These are phyloP conservation scores for Thelephora terrestris DNA, from an alignment of 1,284 basidiomycete genomes.

Conservation along the genomic window DNA sequence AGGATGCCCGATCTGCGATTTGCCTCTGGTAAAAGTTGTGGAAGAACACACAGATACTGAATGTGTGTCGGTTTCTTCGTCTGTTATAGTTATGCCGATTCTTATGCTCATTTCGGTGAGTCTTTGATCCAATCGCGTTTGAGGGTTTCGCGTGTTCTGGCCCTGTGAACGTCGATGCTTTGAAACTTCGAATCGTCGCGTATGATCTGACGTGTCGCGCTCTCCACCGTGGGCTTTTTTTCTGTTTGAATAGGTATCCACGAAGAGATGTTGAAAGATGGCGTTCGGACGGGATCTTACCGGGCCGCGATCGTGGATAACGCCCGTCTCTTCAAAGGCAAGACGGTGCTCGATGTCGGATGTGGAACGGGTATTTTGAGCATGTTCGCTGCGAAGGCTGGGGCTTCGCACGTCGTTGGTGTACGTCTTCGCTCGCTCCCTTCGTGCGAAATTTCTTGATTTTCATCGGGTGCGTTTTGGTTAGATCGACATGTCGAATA, in stretches of 20 bases:
- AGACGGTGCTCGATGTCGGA: slow-evolving; percentile 95
- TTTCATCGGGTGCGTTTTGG: not conserved
- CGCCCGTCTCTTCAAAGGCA: slow-evolving; percentile 91
- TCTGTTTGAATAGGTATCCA: slow-evolving; percentile 58
- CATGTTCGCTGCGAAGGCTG: slow-evolving; percentile 99
- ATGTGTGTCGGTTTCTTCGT: too few relatives aligned
- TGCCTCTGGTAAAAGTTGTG: too few relatives aligned
- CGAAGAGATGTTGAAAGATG: slow-evolving; percentile 99
- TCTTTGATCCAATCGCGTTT: slow-evolving; percentile 4
- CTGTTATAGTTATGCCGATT: slow-evolving; percentile 67
- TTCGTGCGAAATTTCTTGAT: not conserved
- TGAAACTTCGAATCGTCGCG: not conserved
- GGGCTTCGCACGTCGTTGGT: slow-evolving; percentile 92
- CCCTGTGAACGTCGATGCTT: too few relatives aligned
- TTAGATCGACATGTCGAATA: slow-evolving; percentile 99
- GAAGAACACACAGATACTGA: too few relatives aligned
- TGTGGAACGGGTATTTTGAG: slow-evolving; percentile 98
- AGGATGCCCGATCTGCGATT: too few relatives aligned
- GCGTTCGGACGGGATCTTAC: slow-evolving; percentile 93
- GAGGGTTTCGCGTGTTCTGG: too few relatives aligned
- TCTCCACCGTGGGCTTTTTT: slow-evolving; percentile 1
- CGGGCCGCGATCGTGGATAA: slow-evolving; percentile 94
- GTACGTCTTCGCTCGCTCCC: slow-evolving; percentile 35
- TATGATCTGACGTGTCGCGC: not conserved
- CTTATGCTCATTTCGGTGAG: slow-evolving; percentile 91